phyloP scores from a whole-genome alignment of 805 yeast genomes.

The Kazachstania bromeliacearum region DNA sequence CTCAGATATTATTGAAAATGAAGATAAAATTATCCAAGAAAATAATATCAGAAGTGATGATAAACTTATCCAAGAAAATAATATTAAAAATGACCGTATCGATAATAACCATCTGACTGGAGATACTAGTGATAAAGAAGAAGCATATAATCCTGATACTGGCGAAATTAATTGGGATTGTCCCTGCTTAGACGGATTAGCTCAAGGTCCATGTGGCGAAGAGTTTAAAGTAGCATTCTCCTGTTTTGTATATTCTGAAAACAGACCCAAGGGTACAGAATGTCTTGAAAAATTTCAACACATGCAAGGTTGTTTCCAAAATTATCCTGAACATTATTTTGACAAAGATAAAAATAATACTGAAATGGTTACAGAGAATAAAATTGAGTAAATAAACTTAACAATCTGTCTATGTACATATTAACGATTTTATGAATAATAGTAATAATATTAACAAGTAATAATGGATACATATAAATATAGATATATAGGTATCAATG shows the following conservation, averaged over 20 bases:
- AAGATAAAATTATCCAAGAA: too few species aligned
- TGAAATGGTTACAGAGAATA: neutral
- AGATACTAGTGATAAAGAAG: conserved; percentile 30
- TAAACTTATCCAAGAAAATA: too few species aligned
- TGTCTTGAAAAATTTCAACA: conserved; percentile 82
- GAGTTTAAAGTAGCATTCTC: conserved; percentile 91
- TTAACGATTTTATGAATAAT: neutral
- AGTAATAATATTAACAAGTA: neutral
- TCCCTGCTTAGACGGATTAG: conserved; percentile 99
- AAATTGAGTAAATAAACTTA: conserved; percentile 3
- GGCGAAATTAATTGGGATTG: conserved; percentile 99
- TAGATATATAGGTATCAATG: conserved; percentile 4
- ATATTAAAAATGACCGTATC: too few species aligned
- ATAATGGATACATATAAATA: conserved; percentile 7
- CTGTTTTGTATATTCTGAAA: conserved; percentile 87
- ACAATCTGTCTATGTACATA: neutral
- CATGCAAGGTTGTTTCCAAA: conserved; percentile 92
- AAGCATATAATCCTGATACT: conserved; percentile 90
- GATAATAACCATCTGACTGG: too few species aligned
- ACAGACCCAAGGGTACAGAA: conserved; percentile 94
- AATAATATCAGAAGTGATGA: too few species aligned
- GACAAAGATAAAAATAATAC: conserved; percentile 68
- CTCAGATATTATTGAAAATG: too few species aligned
- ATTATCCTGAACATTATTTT: conserved; percentile 84
- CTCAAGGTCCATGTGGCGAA: conserved; percentile 96